Base-by-base conservation (phyloP, 73 alveolate genomes). In the Paramecium pentaurelia region DNA sequence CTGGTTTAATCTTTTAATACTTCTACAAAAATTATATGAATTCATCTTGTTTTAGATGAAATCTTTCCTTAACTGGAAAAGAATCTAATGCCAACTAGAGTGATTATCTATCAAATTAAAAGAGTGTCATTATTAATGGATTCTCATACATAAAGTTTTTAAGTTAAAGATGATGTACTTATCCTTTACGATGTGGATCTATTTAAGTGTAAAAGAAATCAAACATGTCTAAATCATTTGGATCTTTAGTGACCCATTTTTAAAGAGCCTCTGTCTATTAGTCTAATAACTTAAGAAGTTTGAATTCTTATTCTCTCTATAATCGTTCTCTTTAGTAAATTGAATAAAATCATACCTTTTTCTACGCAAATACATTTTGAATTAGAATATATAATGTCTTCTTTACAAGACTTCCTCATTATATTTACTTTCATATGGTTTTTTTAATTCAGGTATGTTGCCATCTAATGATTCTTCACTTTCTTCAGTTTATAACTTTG, bases 371-470 rank as follows among this genome's bases (percentile, higher is more conserved):
- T 45, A 80, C 91, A 80, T 80, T 47, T 80, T 80, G 45, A 80
- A 80, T 47, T 80, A 49, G 58, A 80, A 80, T 22, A 80, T 80
- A 54, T 80, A 80, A 80, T 80, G 47, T 80, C 91, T 80, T 16
- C 91, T 42, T 14, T 80, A 42, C 32, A 80, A 80, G 8, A 80
- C 71, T 27, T 80, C 91, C n/a, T 40, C 58, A 47, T 80, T 47
- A 47, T 38, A 45, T 49, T 32, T 22, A 10, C 75, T 20, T 36
- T 45, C 11, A 14, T 80, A 38, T 1, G 88, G 88, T 38, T 36
- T 30, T 6, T 22, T 22, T 10, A 16, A 27, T 14, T 36, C 58
- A 75, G 68, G 88, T 1, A 38, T n/a, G 12, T 25, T 14, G 9
- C 42, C 37, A 30, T 30, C 60, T 6, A 75, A 5, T 16, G 88